Base-by-base conservation (phyloP, 352 stramenopile species). In the Sclerospora graminicola region DNA sequence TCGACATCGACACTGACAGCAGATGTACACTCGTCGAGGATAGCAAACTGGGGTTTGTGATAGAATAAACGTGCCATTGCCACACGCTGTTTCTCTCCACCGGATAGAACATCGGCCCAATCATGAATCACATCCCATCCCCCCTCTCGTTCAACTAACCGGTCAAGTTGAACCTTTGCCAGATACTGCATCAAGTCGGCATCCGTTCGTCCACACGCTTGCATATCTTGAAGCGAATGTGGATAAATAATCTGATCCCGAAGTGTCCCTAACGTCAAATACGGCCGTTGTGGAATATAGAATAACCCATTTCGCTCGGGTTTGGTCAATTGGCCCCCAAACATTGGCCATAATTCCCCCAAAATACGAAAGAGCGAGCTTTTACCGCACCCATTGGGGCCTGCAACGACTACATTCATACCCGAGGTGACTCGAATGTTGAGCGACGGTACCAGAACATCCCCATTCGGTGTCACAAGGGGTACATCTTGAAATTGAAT, bases 181-280 rank as follows among this genome's bases (percentile, higher is more conserved):
- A 94, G 54, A 35, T 84, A 83, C 24, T 58, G 48, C 54, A 74
- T 41, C 15, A 94, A 62, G 32, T 90, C 74, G 7, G 62, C 65
- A 31, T 91, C 79, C 15, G 57, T 80, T 20, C 61, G 59, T 1
- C 63, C 69, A 4, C 52, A 65, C 7, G 48, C 56, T 14, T 70
- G 41, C 73, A 87, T 89, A 3, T 90, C 64, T 15, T 82, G 57
- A 16, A 73, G 41, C 19, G 74, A 82, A 47, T 92, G 74, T 15
- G 84, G 84, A 52, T 96, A 96, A 28, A 95, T 84, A 36, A 96
- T 78, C 54, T 95, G 84, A 43, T 95, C 85, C 9, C 84, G 71
- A 33, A 96, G 74, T 13, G 66, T 83, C 8, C 85, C 85, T 19
- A 95, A 58, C 37, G 73, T 88, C 53, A 94, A 48, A 53, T 95